Conservation (phyloP, 495 filamentous ascomycete genomes). For the Hypoxylon lienhwacheense region DNA sequence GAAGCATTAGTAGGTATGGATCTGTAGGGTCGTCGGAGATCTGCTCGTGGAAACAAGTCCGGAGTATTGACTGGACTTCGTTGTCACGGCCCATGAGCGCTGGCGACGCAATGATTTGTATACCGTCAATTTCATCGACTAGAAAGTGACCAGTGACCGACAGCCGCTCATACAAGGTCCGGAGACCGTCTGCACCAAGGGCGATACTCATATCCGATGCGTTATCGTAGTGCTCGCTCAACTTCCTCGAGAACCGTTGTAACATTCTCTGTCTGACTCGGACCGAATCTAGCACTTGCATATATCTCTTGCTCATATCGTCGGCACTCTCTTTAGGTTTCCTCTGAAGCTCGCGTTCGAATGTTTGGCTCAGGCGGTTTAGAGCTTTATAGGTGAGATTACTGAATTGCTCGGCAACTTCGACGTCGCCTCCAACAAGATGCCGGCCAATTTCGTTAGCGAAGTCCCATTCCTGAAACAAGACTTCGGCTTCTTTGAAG, state of each 20-base stretch:
- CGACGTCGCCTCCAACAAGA: slow-evolving; percentile 87
- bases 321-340: slow-evolving; percentile 76
- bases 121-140: slow-evolving; percentile 70
- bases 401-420: slow-evolving; percentile 98
- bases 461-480: slow-evolving; percentile 97
- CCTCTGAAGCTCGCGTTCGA: slow-evolving; percentile 85
- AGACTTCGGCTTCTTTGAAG: slow-evolving; percentile 96
- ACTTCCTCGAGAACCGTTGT: slow-evolving; percentile 75
- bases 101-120: slow-evolving; percentile 84
- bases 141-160: slow-evolving; percentile 85
- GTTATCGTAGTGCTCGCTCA: slow-evolving; percentile 93
- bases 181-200: slow-evolving; percentile 63
- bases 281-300: slow-evolving; percentile 90
- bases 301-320: slow-evolving; percentile 97
- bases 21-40: slow-evolving; percentile 69
- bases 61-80: slow-evolving; percentile 82
- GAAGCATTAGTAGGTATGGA: slow-evolving; percentile 83
- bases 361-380: slow-evolving; percentile 81
- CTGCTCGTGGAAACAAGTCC: slow-evolving; percentile 83
- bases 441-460: slow-evolving; percentile 88
- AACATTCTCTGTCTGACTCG: slow-evolving; percentile 87
- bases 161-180: slow-evolving; percentile 78
- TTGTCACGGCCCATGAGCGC: slow-evolving; percentile 69
- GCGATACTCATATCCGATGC: slow-evolving; percentile 89
- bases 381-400: slow-evolving; percentile 89